Evolutionary conservation across 805 yeast species (phyloP).

Genomic region (Debaryomyces prosopidis): DNA sequence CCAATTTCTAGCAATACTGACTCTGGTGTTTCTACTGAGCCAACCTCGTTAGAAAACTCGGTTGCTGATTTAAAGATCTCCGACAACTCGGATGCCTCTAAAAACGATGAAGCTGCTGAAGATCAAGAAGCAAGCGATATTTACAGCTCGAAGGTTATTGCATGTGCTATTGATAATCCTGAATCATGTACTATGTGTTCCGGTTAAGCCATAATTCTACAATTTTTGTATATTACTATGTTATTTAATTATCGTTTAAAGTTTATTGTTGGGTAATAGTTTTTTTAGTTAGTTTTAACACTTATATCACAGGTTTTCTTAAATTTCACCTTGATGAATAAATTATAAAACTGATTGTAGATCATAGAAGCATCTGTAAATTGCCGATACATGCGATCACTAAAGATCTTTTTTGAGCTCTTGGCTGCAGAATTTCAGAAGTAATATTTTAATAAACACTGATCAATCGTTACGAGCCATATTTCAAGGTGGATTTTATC

Average conservation of each 20-base stretch:
- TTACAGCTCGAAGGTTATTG: conserved; percentile 88
- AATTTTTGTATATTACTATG: conserved; percentile 1
- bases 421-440: no score
- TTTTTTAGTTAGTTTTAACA: neutral
- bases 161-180: conserved; percentile 96
- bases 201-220: conserved; percentile 51
- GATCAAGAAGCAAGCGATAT: conserved; percentile 65
- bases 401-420: no score
- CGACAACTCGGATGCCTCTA: conserved; percentile 19
- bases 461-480: no score
- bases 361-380: no score
- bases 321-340: neutral
- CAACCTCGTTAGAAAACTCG: conserved; percentile 46
- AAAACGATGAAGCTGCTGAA: conserved; percentile 14
- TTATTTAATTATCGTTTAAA: neutral
- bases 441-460: no score
- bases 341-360: neutral
- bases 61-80: conserved; percentile 44
- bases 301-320: neutral
- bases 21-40: conserved; percentile 37
- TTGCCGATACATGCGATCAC: no score
- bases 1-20: conserved; percentile 21
- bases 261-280: conserved; percentile 2
- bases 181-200: conserved; percentile 99
- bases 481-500: no score